Evolutionary conservation across 495 filamentous ascomycete species (phyloP).

Genomic region (Penicillium bovifimosum): DNA sequence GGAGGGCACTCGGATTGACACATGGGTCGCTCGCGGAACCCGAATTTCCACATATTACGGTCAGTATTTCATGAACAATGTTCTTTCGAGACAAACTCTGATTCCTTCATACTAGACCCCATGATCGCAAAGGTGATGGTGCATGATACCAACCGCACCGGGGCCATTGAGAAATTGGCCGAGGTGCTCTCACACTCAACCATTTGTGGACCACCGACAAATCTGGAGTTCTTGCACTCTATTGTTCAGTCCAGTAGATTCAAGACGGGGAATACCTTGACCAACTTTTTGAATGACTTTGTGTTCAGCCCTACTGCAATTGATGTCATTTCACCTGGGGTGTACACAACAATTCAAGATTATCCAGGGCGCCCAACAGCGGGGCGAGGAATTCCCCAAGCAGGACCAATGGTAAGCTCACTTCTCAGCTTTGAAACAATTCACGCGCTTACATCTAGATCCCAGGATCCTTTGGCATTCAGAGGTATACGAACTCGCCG

Average conservation of each 20-base stretch:
- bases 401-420: slow-evolving; percentile 42
- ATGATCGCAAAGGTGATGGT: slow-evolving; percentile 60
- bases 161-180: slow-evolving; percentile 41
- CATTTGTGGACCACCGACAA: slow-evolving; percentile 53
- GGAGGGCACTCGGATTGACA: slow-evolving; percentile 50
- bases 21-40: slow-evolving; percentile 54
- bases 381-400: slow-evolving; percentile 46
- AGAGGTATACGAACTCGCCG: slow-evolving; percentile 4
- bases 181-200: slow-evolving; percentile 33
- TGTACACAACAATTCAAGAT: slow-evolving; percentile 56
- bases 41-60: slow-evolving; percentile 51
- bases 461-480: slow-evolving; percentile 44
- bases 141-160: slow-evolving; percentile 36
- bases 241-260: slow-evolving; percentile 43
- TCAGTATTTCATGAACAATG: slow-evolving; percentile 9
- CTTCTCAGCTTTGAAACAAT: background rate
- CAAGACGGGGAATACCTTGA: slow-evolving; percentile 45
- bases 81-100: background rate
- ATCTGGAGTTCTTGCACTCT: slow-evolving; percentile 46
- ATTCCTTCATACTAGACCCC: slow-evolving; percentile 37
- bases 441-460: background rate
- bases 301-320: slow-evolving; percentile 46
- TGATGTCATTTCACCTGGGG: slow-evolving; percentile 51
- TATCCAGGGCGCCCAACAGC: slow-evolving; percentile 48
- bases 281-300: slow-evolving; percentile 48